These are phyloP conservation scores for Arachnomyces sp. DNA, from an alignment of 2,329 filamentous ascomycete genomes.

Conservation along the genomic window DNA sequence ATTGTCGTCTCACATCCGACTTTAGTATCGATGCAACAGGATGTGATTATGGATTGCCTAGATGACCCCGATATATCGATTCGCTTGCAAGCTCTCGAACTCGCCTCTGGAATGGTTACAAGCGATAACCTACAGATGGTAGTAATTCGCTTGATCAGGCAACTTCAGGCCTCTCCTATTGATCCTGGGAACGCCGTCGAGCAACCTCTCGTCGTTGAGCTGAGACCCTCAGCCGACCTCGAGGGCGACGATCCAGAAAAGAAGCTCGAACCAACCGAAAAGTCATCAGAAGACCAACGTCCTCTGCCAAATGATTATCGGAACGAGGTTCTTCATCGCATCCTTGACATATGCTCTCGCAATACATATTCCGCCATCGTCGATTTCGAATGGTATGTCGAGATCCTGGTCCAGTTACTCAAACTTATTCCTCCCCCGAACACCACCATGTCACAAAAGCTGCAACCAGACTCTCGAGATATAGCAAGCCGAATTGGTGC, in stretches of 20 bases:
- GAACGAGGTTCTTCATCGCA: slow-evolving; percentile 69
- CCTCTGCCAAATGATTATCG: slow-evolving; percentile 80
- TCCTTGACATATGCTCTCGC: slow-evolving; percentile 80
- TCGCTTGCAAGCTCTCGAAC: slow-evolving; percentile 79
- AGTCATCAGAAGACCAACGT: slow-evolving; percentile 42
- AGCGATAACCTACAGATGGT: slow-evolving; percentile 75
- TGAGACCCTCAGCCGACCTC: slow-evolving; percentile 45
- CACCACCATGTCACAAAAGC: slow-evolving; percentile 9
- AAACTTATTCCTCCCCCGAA: slow-evolving; percentile 44
- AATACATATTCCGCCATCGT: slow-evolving; percentile 77
- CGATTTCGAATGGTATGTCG: slow-evolving; percentile 98
- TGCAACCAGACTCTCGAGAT: slow-evolving; percentile 11
- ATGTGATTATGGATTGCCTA: slow-evolving; percentile 92
- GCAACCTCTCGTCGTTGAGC: slow-evolving; percentile 24
- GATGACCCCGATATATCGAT: slow-evolving; percentile 96
- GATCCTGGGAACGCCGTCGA: slow-evolving; percentile 24
- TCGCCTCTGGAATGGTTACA: slow-evolving; percentile 90
- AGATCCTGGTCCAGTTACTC: slow-evolving; percentile 77
- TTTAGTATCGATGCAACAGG: slow-evolving; percentile 84
- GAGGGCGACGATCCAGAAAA: slow-evolving; percentile 52
- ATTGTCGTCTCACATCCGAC: slow-evolving; percentile 83
- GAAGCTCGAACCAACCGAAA: slow-evolving; percentile 45
- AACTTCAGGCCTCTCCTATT: slow-evolving; percentile 61
- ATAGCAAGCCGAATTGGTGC: slow-evolving; percentile 55
- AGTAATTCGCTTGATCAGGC: slow-evolving; percentile 77